Evolutionary conservation across 352 stramenopile genomes (phyloP).

Genomic region (Achlya hypogyna): DNA sequence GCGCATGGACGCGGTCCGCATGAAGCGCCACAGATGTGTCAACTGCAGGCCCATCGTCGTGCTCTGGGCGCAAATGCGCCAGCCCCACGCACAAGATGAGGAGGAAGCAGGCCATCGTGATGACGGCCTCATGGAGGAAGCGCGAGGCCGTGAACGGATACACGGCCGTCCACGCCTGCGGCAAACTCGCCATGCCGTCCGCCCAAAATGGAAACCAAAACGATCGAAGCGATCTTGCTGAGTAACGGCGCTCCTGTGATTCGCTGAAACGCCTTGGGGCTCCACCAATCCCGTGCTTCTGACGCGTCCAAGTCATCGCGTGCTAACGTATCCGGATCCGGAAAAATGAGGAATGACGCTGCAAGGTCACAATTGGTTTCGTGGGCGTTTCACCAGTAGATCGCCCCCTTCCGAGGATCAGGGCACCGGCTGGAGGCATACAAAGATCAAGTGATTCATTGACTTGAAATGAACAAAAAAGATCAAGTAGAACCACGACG

Average conservation of each 20-base stretch:
- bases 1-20: constrained; percentile 1
- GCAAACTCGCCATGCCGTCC: neutral
- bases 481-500: constrained; percentile 4
- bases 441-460: constrained; percentile 8
- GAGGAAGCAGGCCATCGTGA: neutral
- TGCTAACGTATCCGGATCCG: constrained; percentile 2
- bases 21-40: neutral
- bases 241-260: too few relatives aligned
- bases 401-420: neutral
- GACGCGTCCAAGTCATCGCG: neutral
- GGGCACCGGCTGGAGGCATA: neutral
- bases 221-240: too few relatives aligned
- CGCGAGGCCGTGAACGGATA: neutral
- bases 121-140: neutral
- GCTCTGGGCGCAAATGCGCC: neutral
- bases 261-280: too few relatives aligned
- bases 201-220: neutral
- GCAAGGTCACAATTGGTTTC: neutral
- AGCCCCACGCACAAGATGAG: neutral
- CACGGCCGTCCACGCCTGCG: neutral
- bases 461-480: neutral
- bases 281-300: neutral
- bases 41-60: neutral
- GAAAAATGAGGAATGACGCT: neutral
- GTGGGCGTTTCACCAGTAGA: neutral